A percentile compares a stretch with the other conserved stretches of the same genome.
These are phyloP conservation scores for Globisporangium paroecandrum DNA, from an alignment of 352 stramenopile species.

Conservation along the genomic window DNA sequence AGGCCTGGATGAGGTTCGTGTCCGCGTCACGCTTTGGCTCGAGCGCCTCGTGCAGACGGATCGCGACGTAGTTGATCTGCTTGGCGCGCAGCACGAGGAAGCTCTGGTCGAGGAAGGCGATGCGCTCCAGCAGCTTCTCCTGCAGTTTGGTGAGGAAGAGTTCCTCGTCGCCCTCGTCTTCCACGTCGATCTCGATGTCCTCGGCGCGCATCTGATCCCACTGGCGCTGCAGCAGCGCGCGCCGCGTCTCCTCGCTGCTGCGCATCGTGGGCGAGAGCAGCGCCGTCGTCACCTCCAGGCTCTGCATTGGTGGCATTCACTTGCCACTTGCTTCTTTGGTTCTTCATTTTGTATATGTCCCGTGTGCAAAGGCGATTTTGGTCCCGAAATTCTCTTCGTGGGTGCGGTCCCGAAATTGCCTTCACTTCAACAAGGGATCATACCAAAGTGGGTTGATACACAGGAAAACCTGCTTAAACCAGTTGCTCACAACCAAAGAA, in stretches of 20 bases:
- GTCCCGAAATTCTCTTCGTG: neutral
- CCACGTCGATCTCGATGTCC: conserved; percentile 47
- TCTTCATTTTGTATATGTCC: neutral
- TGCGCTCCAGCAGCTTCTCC: conserved; percentile 63
- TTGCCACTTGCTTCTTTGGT: neutral
- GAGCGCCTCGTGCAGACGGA: conserved; percentile 67
- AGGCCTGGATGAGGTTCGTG: conserved; percentile 61
- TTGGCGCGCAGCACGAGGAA: conserved; percentile 64
- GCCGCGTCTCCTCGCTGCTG: conserved; percentile 12
- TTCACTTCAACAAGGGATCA: no score
- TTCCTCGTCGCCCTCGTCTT: conserved; percentile 47
- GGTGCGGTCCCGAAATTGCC: neutral
- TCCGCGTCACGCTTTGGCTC: conserved; percentile 67
- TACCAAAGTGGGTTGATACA: no score
- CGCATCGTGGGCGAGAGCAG: conserved; percentile 34
- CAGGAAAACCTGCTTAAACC: no score
- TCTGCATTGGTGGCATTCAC: conserved; percentile 32
- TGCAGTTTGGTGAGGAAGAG: conserved; percentile 64
- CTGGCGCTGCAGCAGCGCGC: conserved; percentile 8
- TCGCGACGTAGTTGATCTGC: conserved; percentile 66
- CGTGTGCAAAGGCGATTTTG: neutral
- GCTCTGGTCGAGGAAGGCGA: conserved; percentile 36
- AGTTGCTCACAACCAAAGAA: no score
- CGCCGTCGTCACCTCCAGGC: conserved; percentile 55
- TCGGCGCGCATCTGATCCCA: conserved; percentile 10